phyloP scores from a whole-genome alignment of 352 stramenopile genomes.

The Phytophthora quininea region DNA sequence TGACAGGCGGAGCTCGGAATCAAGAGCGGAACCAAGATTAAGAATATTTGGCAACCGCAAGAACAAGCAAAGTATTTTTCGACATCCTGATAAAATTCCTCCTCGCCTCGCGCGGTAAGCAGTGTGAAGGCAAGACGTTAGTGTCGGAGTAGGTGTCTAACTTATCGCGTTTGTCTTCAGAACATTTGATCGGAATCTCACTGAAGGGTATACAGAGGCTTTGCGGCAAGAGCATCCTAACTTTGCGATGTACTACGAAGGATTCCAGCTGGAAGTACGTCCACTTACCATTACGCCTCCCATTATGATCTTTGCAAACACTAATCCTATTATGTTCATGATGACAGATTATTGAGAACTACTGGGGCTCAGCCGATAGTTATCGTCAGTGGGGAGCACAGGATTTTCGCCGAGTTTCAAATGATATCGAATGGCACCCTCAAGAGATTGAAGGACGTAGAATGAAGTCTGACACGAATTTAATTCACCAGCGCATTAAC shows the following conservation, averaged over 20 bases:
- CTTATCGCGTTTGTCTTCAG: conserved; percentile 26
- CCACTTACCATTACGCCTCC: not conserved
- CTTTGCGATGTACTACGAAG: conserved; percentile 67
- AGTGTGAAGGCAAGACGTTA: not conserved
- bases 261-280: conserved; percentile 37
- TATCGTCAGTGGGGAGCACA: conserved; percentile 63
- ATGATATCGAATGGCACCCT: conserved; percentile 24
- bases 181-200: conserved; percentile 75
- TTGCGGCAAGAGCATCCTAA: conserved; percentile 68
- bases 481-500: conserved; percentile 13
- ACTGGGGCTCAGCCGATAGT: conserved; percentile 73
- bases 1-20: conserved; percentile 44
- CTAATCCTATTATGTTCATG: too few species aligned
- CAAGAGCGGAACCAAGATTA: conserved; percentile 54
- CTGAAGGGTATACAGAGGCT: conserved; percentile 57
- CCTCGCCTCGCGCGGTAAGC: conserved; percentile 55
- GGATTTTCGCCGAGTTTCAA: conserved; percentile 53
- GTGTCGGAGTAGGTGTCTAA: conserved; percentile 11
- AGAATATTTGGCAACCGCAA: conserved; percentile 65
- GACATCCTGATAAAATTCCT: conserved; percentile 58
- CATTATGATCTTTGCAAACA: too few species aligned
- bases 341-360: conserved; percentile 42
- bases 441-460: conserved; percentile 49
- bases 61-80: conserved; percentile 63
- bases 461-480: conserved; percentile 46